phyloP scores from a whole-genome alignment of 2,329 filamentous ascomycete genomes.

The Trichoderma oligosporum region DNA sequence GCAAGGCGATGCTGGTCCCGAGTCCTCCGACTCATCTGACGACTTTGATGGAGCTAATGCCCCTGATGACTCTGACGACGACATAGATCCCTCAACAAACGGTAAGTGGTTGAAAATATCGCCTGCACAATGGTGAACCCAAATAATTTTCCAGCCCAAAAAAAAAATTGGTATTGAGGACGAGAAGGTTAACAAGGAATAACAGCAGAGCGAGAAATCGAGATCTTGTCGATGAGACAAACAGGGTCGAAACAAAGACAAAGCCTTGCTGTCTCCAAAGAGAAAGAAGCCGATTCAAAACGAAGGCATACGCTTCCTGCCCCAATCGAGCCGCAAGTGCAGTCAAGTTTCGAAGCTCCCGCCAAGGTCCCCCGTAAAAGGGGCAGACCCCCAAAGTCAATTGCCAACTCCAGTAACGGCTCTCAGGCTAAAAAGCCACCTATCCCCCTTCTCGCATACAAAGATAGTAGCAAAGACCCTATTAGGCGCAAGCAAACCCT shows the following conservation, averaged over 20 bases:
- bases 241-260: conserved; percentile 5
- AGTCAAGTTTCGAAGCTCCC: neutral
- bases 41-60: conserved; percentile 34
- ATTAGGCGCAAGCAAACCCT: conserved; percentile 7
- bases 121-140: conserved; percentile 25
- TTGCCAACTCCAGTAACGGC: neutral
- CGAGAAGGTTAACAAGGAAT: conserved; percentile 33
- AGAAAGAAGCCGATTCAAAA: neutral
- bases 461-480: neutral
- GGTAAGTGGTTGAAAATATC: conserved; percentile 35
- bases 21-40: conserved; percentile 34
- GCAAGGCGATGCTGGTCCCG: conserved; percentile 27
- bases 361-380: conserved; percentile 8
- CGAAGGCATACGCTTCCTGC: neutral
- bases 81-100: conserved; percentile 27
- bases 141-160: conserved; percentile 25
- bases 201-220: conserved; percentile 29
- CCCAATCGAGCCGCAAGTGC: neutral
- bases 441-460: neutral
- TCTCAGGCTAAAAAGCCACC: neutral
- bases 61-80: conserved; percentile 33
- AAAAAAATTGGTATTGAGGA: conserved; percentile 26
- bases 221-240: conserved; percentile 20
- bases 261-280: conserved; percentile 7
- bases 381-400: conserved; percentile 13